Percentiles rank a stretch among this genome's conserved stretches.
phyloP scores from a whole-genome alignment of 257 asterid species.

The Gynochthodes officinalis region DNA sequence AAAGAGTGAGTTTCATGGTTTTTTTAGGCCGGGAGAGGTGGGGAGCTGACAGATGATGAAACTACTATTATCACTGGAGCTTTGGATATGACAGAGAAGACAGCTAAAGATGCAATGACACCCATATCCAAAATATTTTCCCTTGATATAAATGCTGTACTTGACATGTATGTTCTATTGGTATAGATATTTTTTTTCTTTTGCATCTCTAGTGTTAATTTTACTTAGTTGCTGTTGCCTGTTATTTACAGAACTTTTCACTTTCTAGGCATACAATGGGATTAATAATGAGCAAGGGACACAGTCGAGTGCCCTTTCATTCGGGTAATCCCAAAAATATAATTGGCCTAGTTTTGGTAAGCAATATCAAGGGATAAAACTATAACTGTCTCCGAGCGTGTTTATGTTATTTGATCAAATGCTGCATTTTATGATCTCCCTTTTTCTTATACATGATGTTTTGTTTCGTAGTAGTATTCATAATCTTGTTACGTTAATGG shows the following conservation, averaged over 20 bases:
- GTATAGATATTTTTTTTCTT: background rate
- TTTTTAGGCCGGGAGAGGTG: conserved; percentile 10
- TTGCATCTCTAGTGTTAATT: background rate
- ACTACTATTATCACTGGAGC: conserved; percentile 8
- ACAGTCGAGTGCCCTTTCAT: conserved; percentile 4
- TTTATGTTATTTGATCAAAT: no score
- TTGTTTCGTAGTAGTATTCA: background rate
- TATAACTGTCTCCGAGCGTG: no score
- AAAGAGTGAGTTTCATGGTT: background rate
- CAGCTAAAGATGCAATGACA: conserved; percentile 10
- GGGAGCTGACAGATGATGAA: conserved; percentile 8
- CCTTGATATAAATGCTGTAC: conserved; percentile 7
- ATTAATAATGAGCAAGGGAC: conserved; percentile 11
- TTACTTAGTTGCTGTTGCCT: background rate
- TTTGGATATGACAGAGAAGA: conserved; percentile 9
- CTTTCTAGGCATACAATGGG: conserved; percentile 6
- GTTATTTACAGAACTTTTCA: background rate
- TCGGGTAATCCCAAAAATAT: conserved; percentile 2
- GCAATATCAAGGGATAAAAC: background rate
- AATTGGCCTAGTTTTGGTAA: conserved; percentile 5
- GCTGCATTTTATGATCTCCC: no score
- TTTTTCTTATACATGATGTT: background rate
- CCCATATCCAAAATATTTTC: conserved; percentile 7
- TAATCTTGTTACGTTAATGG: background rate
- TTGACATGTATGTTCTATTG: background rate